These are phyloP conservation scores for Fibroporia radiculosa DNA, from an alignment of 768 basidiomycete genomes.

Conservation along the genomic window DNA sequence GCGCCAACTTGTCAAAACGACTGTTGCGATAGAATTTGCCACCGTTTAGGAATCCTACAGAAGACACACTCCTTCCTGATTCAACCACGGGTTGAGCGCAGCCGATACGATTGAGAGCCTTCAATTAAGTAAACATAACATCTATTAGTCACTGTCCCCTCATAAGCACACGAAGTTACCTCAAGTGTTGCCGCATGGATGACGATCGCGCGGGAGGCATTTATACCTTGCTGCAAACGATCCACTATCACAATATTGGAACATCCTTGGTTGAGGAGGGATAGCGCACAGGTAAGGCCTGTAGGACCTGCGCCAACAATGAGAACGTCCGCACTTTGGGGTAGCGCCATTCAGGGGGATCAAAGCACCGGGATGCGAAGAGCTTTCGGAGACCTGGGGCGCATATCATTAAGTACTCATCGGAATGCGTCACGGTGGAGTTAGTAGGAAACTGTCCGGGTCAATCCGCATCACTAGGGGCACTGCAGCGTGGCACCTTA, in stretches of 20 bases:
- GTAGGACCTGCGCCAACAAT: conserved; percentile 45
- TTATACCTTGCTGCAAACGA: conserved; percentile 22
- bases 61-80: conserved; percentile 26
- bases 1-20: conserved; percentile 27
- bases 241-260: conserved; percentile 39
- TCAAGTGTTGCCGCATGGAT: conserved; percentile 49
- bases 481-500: too few relatives aligned
- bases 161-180: conserved; percentile 22
- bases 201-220: conserved; percentile 36
- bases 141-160: not conserved
- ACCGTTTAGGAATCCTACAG: conserved; percentile 24
- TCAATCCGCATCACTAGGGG: too few relatives aligned
- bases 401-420: too few relatives aligned
- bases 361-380: too few relatives aligned
- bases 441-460: too few relatives aligned
- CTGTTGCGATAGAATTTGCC: conserved; percentile 20
- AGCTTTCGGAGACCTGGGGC: too few relatives aligned
- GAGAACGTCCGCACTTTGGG: conserved; percentile 32
- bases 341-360: conserved; percentile 28
- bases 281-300: conserved; percentile 39
- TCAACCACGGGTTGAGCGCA: conserved; percentile 32
- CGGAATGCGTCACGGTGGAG: too few relatives aligned
- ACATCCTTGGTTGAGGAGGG: conserved; percentile 35
- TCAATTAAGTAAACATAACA: conserved; percentile 13
- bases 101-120: conserved; percentile 41